Evolutionary conservation across 1,139 yeast genomes (phyloP).

Genomic region (Hemisphaericaspora xylanilytica): DNA sequence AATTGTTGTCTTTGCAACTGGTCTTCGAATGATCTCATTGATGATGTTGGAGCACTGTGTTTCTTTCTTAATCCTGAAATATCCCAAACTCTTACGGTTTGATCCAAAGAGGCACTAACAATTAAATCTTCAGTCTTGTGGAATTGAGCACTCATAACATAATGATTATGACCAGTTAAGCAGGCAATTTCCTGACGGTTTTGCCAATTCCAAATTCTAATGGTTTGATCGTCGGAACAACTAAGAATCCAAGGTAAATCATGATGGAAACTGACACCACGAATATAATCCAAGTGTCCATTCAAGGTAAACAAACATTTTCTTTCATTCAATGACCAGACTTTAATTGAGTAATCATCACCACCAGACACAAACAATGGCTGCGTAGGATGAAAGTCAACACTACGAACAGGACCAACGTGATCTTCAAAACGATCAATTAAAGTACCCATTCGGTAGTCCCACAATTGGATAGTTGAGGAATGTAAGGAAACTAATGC

Average conservation of each 20-base stretch:
- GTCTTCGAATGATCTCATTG: conserved; percentile 66
- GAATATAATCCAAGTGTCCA: conserved; percentile 93
- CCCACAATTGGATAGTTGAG: conserved; percentile 97
- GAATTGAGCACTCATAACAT: conserved; percentile 97
- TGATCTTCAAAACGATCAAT: conserved; percentile 97
- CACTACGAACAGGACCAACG: conserved; percentile 95
- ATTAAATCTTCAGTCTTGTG: conserved; percentile 94
- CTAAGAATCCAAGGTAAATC: conserved; percentile 98
- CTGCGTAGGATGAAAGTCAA: conserved; percentile 96
- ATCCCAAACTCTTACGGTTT: conserved; percentile 99
- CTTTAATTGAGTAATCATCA: conserved; percentile 92
- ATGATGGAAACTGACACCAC: conserved; percentile 93
- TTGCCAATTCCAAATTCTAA: conserved; percentile 99
- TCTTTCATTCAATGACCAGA: conserved; percentile 92
- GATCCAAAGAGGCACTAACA: conserved; percentile 95
- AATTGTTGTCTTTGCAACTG: conserved; percentile 71
- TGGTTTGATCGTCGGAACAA: conserved; percentile 97
- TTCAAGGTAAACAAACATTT: conserved; percentile 87
- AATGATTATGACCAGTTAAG: conserved; percentile 96
- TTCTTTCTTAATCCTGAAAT: conserved; percentile 92
- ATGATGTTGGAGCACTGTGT: conserved; percentile 78
- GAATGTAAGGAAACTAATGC: conserved; percentile 91
- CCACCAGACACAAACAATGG: conserved; percentile 97
- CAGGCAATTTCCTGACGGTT: conserved; percentile 97
- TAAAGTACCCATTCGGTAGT: conserved; percentile 97